Conservation (phyloP, 495 filamentous ascomycete genomes). For the Aspergillus coremiiformis region DNA sequence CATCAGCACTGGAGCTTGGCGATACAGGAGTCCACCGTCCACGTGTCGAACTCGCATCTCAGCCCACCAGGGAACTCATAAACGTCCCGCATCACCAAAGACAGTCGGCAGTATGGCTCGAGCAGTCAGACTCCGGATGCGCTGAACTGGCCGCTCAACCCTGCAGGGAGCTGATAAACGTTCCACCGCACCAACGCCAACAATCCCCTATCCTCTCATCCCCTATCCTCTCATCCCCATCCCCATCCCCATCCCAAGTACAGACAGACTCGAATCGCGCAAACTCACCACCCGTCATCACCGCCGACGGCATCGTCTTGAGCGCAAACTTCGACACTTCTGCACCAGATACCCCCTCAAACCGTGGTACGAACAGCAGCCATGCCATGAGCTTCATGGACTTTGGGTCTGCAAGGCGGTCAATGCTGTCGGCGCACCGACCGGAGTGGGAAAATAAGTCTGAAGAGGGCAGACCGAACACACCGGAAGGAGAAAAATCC, state of each 20-base stretch:
- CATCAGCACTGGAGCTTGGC: conserved; percentile 21
- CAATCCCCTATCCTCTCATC: background rate
- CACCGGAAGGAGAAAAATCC: background rate
- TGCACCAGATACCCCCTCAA: background rate
- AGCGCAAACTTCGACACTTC: conserved; percentile 24
- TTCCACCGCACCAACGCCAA: background rate
- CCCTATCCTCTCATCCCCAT: background rate
- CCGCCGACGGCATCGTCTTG: conserved; percentile 24
- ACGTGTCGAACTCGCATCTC: conserved; percentile 23
- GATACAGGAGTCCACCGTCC: conserved; percentile 28
- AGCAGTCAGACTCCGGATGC: background rate
- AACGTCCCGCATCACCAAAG: conserved; percentile 19
- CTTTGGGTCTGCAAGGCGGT: conserved; percentile 9
- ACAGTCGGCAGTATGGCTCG: background rate
- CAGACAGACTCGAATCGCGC: background rate
- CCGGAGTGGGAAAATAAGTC: background rate
- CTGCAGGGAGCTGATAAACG: background rate
- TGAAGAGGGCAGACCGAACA: background rate
- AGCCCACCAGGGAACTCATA: conserved; percentile 28
- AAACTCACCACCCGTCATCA: conserved; percentile 13
- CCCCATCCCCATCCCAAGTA: too few species aligned
- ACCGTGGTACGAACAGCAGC: background rate
- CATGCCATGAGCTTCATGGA: conserved; percentile 37
- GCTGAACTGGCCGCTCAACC: background rate
- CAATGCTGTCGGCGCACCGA: conserved; percentile 2